Evolutionary conservation across 768 basidiomycete species (phyloP), one percentile per base, ranked within the genome.

Genomic region (Boletus speciosus): DNA sequence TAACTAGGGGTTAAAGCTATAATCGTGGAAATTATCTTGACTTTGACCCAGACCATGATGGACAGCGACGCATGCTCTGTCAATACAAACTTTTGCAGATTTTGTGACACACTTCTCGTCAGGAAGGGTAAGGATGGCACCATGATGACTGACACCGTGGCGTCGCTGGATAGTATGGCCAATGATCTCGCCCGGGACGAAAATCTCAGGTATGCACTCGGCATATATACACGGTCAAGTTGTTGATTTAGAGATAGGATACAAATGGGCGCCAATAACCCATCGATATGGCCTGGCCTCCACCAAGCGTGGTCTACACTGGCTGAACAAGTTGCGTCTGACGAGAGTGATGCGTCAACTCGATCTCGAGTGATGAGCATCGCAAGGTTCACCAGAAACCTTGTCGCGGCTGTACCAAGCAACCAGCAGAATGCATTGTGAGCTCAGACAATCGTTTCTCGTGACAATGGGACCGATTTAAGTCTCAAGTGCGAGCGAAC

Each of bases 311-410:
- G 90, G 90, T 68, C 68, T 5, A 37, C 38, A 12, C 42, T 72
- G 5, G 64, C 66, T 15, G 55, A 34, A 37, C 61, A 61, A 72
- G 77, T 61, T 69, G 77, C 65, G 62, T 49, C 67, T 14, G 63
- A 68, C 19, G 66, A 74, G 46, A 67, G 54, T 21, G 58, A 76
- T 51, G 56, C 65, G 11, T 59, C 65, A 27, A 74, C 79, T 7
- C 74, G 73, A 46, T 58, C 61, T 1, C 66, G 83, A 11, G 77
- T 78, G 54, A 71, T 71, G n/a, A 76, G 74, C 60, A 62, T 92
- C 21, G 86, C 84, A 8, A 86, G 83, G 63, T 85, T 95, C 64
- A 92, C 90, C 14, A 80, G 94, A 55, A 95, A 97, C 66, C 71
- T 94, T 10, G 83, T 90, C 34, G 91, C 91, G 10, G 89, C 84